Conservation (phyloP, 225 moss, liverwort and hornwort genomes). For the Polytrichum commune region DNA sequence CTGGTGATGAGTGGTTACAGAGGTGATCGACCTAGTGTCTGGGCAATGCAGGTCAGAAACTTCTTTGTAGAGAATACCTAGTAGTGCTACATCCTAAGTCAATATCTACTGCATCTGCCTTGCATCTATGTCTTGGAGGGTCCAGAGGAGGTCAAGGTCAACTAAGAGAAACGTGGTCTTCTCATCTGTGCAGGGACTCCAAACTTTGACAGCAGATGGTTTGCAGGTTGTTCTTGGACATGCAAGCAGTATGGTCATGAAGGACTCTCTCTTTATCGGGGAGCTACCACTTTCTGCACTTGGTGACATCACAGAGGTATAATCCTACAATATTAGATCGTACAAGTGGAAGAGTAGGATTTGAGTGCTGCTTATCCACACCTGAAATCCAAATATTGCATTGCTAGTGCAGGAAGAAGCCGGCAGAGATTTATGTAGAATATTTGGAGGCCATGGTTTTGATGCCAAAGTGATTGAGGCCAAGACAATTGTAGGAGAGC, state of each 20-base stretch:
- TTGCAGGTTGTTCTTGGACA: slow-evolving; percentile 56
- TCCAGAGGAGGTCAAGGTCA: no score
- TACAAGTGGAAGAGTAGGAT: slow-evolving; percentile 1
- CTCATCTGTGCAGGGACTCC: slow-evolving; percentile 43
- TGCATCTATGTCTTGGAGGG: no score
- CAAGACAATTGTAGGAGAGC: slow-evolving; percentile 27
- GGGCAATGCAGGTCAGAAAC: slow-evolving; percentile 69
- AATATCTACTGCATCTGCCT: background rate
- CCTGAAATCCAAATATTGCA: slow-evolving; percentile 5
- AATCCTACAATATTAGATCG: background rate
- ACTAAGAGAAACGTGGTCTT: background rate
- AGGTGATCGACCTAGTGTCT: slow-evolving; percentile 67
- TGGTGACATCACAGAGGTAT: slow-evolving; percentile 52
- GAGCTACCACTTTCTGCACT: slow-evolving; percentile 38
- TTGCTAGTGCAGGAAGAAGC: slow-evolving; percentile 40
- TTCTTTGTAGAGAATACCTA: background rate
- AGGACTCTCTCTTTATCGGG: slow-evolving; percentile 62
- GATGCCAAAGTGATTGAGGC: slow-evolving; percentile 26
- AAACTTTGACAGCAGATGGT: slow-evolving; percentile 34
- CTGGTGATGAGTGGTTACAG: slow-evolving; percentile 58
- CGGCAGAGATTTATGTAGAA: slow-evolving; percentile 26
- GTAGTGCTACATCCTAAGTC: background rate
- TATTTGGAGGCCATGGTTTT: slow-evolving; percentile 60
- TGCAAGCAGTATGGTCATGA: slow-evolving; percentile 67
- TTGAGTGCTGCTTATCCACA: background rate